A percentile compares a stretch with the other conserved stretches of the same genome.
Evolutionary conservation across 306 rosid genomes (phyloP).

Genomic region (Vicia sativa): DNA sequence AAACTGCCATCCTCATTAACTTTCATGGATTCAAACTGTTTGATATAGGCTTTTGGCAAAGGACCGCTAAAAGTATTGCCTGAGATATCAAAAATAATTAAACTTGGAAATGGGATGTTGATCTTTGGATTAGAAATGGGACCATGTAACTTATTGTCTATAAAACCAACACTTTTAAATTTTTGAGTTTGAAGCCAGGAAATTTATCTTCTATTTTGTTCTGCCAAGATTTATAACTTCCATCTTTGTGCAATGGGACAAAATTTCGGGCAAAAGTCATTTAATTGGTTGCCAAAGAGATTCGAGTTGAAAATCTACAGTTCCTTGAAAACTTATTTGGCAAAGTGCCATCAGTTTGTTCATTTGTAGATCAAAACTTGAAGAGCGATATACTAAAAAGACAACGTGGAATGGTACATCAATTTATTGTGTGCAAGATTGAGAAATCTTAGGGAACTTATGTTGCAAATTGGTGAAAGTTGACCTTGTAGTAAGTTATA

Average conservation of each 20-base stretch:
- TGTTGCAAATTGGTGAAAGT: no score
- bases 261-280: conserved; percentile 40
- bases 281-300: conserved; percentile 35
- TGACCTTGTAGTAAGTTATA: no score
- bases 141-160: no score
- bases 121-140: no score
- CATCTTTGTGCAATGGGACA: not conserved
- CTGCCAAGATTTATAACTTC: conserved; percentile 44
- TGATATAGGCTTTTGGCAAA: no score
- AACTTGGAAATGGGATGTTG: no score
- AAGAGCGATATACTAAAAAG: conserved; percentile 13
- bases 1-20: no score
- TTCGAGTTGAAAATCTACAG: accelerated
- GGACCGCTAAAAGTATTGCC: no score
- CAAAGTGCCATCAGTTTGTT: conserved; percentile 39
- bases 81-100: no score
- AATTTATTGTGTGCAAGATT: conserved; percentile 26
- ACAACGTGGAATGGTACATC: conserved; percentile 37
- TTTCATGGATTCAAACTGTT: no score
- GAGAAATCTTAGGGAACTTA: no score
- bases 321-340: not conserved
- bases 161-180: conserved; percentile 40
- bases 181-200: conserved; percentile 42
- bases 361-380: conserved; percentile 4
- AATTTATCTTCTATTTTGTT: conserved; percentile 40